Evolutionary conservation across 2,329 filamentous ascomycete species (phyloP).

Genomic region (Zalaria obscura): DNA sequence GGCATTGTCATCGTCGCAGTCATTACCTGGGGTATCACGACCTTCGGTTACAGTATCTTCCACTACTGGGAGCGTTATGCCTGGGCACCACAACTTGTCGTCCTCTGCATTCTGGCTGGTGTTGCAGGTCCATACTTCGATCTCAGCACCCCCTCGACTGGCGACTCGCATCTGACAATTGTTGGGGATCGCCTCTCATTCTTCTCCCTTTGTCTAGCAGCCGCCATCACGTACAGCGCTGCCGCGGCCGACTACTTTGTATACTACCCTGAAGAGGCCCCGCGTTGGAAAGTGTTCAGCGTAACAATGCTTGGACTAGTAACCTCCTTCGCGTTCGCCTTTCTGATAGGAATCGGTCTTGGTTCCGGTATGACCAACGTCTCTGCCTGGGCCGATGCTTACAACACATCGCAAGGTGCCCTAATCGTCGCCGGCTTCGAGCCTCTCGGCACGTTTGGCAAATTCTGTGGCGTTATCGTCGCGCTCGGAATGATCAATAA

Average conservation of each 20-base stretch:
- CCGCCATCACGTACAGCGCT: conserved; percentile 48
- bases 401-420: conserved; percentile 44
- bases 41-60: conserved; percentile 54
- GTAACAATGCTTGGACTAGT: conserved; percentile 44
- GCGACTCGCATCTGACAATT: conserved; percentile 34
- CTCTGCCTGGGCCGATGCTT: conserved; percentile 42
- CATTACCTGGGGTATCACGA: conserved; percentile 49
- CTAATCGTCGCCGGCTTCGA: conserved; percentile 49
- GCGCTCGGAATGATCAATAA: conserved; percentile 53
- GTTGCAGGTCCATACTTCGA: conserved; percentile 48
- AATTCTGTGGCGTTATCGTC: conserved; percentile 51
- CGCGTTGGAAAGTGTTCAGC: conserved; percentile 38
- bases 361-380: conserved; percentile 41
- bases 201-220: conserved; percentile 53
- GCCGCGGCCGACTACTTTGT: conserved; percentile 55
- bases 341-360: conserved; percentile 48
- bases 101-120: conserved; percentile 47
- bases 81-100: conserved; percentile 48
- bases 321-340: conserved; percentile 45
- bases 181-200: conserved; percentile 50
- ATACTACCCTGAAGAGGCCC: conserved; percentile 44
- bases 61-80: conserved; percentile 56
- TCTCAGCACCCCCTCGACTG: conserved; percentile 33
- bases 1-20: conserved; percentile 52
- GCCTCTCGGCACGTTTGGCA: conserved; percentile 47